Evolutionary conservation across 1,284 basidiomycete genomes (phyloP).

Genomic region (Moesziomyces parantarcticus): DNA sequence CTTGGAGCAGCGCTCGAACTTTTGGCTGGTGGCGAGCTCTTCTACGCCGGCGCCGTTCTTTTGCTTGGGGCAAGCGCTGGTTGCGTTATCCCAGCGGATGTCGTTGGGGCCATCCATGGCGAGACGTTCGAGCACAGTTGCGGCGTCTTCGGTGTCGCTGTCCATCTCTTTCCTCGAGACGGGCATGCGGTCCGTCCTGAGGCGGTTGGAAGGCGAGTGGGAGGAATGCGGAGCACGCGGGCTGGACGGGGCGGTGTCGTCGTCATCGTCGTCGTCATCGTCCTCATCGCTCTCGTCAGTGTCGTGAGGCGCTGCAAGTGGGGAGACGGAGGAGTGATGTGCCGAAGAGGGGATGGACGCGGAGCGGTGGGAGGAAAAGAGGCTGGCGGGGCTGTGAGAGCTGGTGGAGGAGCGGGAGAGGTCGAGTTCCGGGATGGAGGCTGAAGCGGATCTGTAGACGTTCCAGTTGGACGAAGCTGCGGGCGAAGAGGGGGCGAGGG

Average conservation of each 20-base stretch:
- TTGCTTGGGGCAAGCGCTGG: conserved; percentile 11
- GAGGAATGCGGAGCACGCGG: conserved; percentile 7
- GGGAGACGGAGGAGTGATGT: conserved; percentile 31
- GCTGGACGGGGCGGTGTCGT: conserved; percentile 33
- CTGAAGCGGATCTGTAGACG: conserved; percentile 22
- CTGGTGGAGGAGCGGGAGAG: conserved; percentile 18
- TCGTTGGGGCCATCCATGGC: conserved; percentile 49
- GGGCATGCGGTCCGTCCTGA: conserved; percentile 34
- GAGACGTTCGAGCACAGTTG: conserved; percentile 61
- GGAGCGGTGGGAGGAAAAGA: conserved; percentile 21
- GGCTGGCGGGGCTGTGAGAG: conserved; percentile 25
- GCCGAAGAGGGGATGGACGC: conserved; percentile 10
- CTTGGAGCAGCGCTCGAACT: conserved; percentile 36
- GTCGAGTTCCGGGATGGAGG: conserved; percentile 15
- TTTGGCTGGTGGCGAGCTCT: conserved; percentile 11
- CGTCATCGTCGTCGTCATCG: conserved; percentile 41
- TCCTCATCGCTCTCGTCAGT: conserved; percentile 35
- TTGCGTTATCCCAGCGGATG: conserved; percentile 12
- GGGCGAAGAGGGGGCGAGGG: conserved; percentile 20
- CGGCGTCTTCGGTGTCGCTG: conserved; percentile 64
- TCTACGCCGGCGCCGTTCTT: conserved; percentile 6
- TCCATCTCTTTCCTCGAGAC: conserved; percentile 51
- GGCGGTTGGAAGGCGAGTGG: conserved; percentile 20
- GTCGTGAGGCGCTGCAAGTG: conserved; percentile 15
- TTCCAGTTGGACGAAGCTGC: conserved; percentile 40